Conservation (phyloP, 1,284 basidiomycete genomes). For the Mycosarcoma maydis region DNA sequence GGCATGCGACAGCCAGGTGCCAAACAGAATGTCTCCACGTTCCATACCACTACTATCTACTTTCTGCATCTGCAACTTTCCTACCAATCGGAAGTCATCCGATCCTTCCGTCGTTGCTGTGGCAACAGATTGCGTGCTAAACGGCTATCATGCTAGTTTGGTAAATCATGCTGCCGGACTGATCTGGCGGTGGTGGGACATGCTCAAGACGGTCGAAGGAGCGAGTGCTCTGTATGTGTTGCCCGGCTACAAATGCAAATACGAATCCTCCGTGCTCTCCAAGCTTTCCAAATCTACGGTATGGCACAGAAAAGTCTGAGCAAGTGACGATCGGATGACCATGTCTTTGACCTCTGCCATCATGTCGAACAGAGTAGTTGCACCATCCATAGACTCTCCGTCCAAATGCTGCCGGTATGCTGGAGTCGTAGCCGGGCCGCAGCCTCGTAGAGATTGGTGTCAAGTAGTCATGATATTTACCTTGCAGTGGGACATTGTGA, state of each 20-base stretch:
- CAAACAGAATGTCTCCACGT: too few species aligned
- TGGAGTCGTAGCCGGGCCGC: slow-evolving; percentile 23
- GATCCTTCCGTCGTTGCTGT: background rate
- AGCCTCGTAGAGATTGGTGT: slow-evolving; percentile 8
- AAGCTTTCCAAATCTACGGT: background rate
- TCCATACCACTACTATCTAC: too few species aligned
- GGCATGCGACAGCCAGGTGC: background rate
- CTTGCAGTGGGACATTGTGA: slow-evolving; percentile 59
- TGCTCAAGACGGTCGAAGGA: slow-evolving; percentile 21
- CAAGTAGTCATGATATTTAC: slow-evolving; percentile 42
- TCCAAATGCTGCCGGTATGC: slow-evolving; percentile 10
- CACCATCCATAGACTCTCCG: background rate
- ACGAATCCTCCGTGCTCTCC: slow-evolving; percentile 12
- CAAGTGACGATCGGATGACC: too few species aligned
- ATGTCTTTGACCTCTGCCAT: background rate
- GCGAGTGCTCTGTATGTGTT: slow-evolving; percentile 24
- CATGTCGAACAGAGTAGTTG: background rate
- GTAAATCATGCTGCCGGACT: slow-evolving; percentile 4
- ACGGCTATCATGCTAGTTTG: background rate
- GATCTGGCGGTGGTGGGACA: background rate
- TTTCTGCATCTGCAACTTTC: too few species aligned
- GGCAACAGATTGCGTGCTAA: background rate
- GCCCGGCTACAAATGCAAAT: slow-evolving; percentile 40
- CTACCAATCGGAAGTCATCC: background rate
- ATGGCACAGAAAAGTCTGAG: too few species aligned